A percentile compares a stretch with the other conserved stretches of the same genome.
Conservation (phyloP, 2,329 filamentous ascomycete genomes). For the Calycina herbarum region DNA sequence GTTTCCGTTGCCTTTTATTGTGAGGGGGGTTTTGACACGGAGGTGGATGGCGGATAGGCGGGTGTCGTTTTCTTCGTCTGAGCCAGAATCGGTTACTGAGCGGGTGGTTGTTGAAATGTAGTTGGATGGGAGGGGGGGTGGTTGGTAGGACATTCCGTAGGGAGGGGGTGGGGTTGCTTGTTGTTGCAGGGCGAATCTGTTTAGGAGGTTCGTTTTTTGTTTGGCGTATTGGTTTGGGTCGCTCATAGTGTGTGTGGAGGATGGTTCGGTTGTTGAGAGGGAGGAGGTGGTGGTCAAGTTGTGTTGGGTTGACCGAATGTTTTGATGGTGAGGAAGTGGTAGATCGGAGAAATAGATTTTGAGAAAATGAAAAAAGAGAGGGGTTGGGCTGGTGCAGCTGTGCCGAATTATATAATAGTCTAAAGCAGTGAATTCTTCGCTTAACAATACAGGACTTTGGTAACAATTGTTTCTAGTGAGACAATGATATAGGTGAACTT, state of each 20-base stretch:
- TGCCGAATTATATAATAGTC: neutral
- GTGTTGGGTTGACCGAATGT: neutral
- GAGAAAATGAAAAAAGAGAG: neutral
- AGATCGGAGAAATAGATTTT: neutral
- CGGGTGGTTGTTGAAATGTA: neutral
- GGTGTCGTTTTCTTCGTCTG: constrained; percentile 25
- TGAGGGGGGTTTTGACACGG: constrained; percentile 49
- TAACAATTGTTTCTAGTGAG: neutral
- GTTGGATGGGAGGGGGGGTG: constrained; percentile 3
- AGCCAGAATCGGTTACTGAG: constrained; percentile 18
- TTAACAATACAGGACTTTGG: neutral
- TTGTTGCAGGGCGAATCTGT: neutral
- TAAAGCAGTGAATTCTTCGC: neutral
- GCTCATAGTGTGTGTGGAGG: constrained; percentile 5
- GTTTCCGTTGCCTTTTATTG: constrained; percentile 50
- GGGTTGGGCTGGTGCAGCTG: neutral
- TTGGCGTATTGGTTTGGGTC: neutral
- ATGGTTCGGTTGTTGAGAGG: neutral
- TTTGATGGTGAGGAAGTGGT: neutral
- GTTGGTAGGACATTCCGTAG: neutral
- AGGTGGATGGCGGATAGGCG: constrained; percentile 45
- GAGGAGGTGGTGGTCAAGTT: neutral
- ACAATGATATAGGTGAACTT: neutral
- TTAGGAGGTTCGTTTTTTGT: neutral
- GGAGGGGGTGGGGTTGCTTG: neutral